Evolutionary conservation across 2,329 filamentous ascomycete genomes (phyloP).

Genomic region (Botrytis deweyae): DNA sequence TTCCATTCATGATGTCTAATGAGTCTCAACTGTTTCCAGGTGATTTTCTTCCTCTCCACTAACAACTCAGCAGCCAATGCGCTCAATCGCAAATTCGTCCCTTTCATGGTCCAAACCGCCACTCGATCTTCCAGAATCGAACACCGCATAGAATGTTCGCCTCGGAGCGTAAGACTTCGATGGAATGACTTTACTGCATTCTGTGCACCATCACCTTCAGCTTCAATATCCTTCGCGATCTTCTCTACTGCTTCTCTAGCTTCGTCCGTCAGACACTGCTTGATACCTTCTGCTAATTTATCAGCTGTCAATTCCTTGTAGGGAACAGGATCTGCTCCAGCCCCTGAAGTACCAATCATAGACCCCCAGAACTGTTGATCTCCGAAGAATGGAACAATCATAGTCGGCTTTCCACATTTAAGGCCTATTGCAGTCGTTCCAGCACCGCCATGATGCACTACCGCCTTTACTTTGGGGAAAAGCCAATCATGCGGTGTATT

Average conservation of each 20-base stretch:
- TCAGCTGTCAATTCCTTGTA: slow-evolving; percentile 66
- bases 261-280: slow-evolving; percentile 62
- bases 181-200: slow-evolving; percentile 71
- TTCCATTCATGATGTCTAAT: slow-evolving; percentile 71
- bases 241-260: slow-evolving; percentile 56
- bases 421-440: slow-evolving; percentile 74
- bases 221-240: slow-evolving; percentile 60
- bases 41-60: slow-evolving; percentile 58
- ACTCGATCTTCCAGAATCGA: slow-evolving; percentile 61
- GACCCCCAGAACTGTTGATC: slow-evolving; percentile 77
- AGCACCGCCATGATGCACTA: slow-evolving; percentile 75
- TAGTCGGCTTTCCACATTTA: slow-evolving; percentile 68
- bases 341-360: slow-evolving; percentile 63
- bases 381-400: slow-evolving; percentile 78
- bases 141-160: slow-evolving; percentile 60
- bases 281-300: slow-evolving; percentile 68
- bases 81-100: slow-evolving; percentile 59
- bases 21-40: slow-evolving; percentile 63
- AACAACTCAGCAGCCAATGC: slow-evolving; percentile 65
- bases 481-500: slow-evolving; percentile 78
- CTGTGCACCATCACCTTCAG: slow-evolving; percentile 64
- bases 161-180: slow-evolving; percentile 53
- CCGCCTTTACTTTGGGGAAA: slow-evolving; percentile 64
- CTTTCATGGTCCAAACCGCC: slow-evolving; percentile 65
- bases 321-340: slow-evolving; percentile 65